Base-by-base conservation (phyloP, 164 flowering plant species). In the Magnolia officinalis region DNA sequence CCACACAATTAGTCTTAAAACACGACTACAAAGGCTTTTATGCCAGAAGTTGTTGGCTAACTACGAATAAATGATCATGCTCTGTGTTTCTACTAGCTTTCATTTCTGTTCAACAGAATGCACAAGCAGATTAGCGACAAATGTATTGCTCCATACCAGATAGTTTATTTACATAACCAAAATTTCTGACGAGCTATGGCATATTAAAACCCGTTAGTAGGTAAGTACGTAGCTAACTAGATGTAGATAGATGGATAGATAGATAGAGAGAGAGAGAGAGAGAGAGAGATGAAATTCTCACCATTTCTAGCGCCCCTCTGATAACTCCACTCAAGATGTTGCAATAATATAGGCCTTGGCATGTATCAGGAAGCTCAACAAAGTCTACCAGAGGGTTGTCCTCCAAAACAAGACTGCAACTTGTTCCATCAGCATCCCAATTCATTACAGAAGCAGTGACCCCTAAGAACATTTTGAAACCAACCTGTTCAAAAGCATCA, bases 231-330 rank as follows among this genome's bases (percentile, higher is more conserved):
- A 26, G 1, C 29, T 26, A 26, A 26, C 29, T 26, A 26, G 29
- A 26, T 26, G 29, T 26, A 26, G 29, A 26, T 26, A 26, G 29
- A 26, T 26, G 29, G 29, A 26, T 26, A 26, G 29, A 26, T 26
- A 1, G 29, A 26, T 26, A 26, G 24, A 18, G 2, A 37, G 45
- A 37, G 45, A 37, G 45, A 37, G 45, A 37, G 45, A 37, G 45
- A 37, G 67, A 21, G 10, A 64, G 67, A n/a, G 10, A n/a, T 19
- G 19, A 64, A n/a, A 64, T 37, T 75, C 90, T 88, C 69, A 92
- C 99, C 99, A 96, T 96, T 85, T 96, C 99, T 29, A 96, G 84
- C 58, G 98, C 98, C 78, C 98, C 98, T 87, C 97, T 86, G 59
- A 96, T 80, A 71, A 96, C 93, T 79, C 99, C 99, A 81, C 97